phyloP scores from a whole-genome alignment of 768 basidiomycete species.

The Pulveroboletus ravenelii region DNA sequence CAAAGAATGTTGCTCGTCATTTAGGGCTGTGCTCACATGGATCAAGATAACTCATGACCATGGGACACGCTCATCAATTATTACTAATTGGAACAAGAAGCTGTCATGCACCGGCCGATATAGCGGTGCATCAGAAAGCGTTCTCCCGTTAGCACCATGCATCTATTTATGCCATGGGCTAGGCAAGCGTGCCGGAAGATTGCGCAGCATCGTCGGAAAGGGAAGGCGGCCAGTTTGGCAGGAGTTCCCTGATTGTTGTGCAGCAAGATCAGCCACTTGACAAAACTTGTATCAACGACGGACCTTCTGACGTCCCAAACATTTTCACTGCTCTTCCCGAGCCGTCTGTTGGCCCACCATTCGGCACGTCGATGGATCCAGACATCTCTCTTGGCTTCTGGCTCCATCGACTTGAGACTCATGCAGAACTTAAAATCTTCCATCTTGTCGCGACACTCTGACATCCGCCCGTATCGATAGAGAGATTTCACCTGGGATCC shows the following conservation, averaged over 20 bases:
- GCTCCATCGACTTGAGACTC: constrained; percentile 70
- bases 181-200: constrained; percentile 23
- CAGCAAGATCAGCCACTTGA: constrained; percentile 1
- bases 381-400: constrained; percentile 70
- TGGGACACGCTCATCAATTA: neutral
- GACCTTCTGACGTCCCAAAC: constrained; percentile 89
- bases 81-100: neutral
- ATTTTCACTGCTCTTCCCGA: constrained; percentile 85
- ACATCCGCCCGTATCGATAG: constrained; percentile 77
- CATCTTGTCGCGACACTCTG: constrained; percentile 70
- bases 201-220: constrained; percentile 19
- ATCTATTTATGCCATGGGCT: neutral
- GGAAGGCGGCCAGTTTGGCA: constrained; percentile 27
- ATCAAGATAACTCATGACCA: neutral
- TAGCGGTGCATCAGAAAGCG: neutral
- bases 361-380: constrained; percentile 88
- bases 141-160: neutral
- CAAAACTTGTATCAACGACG: constrained; percentile 26
- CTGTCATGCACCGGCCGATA: neutral
- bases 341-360: constrained; percentile 85
- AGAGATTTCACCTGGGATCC: constrained; percentile 77
- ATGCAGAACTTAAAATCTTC: constrained; percentile 96
- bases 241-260: constrained; percentile 15
- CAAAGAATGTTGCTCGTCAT: neutral
- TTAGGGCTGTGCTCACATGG: neutral